A percentile compares a stretch with the other conserved stretches of the same genome.
These are phyloP conservation scores for Lactarius tabidus DNA, from an alignment of 768 basidiomycete genomes.

Conservation along the genomic window DNA sequence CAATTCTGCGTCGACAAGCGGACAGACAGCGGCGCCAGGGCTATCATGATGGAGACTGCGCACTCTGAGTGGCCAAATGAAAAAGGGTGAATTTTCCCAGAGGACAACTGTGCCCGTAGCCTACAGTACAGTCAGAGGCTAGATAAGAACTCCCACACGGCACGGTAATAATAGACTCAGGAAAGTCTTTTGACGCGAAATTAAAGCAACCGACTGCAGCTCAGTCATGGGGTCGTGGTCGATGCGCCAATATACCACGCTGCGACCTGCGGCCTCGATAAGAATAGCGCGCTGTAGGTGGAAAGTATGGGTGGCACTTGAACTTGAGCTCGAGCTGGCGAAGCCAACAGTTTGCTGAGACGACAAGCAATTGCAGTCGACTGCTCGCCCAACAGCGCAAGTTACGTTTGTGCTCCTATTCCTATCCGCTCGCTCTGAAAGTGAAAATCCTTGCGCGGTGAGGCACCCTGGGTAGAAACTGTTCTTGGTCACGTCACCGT, in stretches of 20 bases:
- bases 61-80: not conserved
- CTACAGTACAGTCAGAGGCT: not conserved
- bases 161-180: not conserved
- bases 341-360: not conserved
- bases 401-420: not conserved
- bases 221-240: not conserved
- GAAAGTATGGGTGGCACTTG: not conserved
- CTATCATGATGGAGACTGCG: not conserved
- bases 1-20: not conserved
- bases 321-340: not conserved
- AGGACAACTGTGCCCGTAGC: no score
- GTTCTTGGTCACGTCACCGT: not conserved
- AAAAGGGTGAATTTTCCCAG: not conserved
- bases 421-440: not conserved
- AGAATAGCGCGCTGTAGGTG: not conserved
- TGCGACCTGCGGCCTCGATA: no score
- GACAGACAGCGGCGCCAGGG: not conserved
- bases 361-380: not conserved
- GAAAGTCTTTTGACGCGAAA: not conserved
- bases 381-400: not conserved
- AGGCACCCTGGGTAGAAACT: not conserved
- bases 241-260: not conserved
- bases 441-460: not conserved
- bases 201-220: not conserved
- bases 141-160: not conserved